A percentile compares a stretch with the other conserved stretches of the same genome.
phyloP scores from a whole-genome alignment of 805 yeast genomes.

The Wickerhamomyces rabaulensis region DNA sequence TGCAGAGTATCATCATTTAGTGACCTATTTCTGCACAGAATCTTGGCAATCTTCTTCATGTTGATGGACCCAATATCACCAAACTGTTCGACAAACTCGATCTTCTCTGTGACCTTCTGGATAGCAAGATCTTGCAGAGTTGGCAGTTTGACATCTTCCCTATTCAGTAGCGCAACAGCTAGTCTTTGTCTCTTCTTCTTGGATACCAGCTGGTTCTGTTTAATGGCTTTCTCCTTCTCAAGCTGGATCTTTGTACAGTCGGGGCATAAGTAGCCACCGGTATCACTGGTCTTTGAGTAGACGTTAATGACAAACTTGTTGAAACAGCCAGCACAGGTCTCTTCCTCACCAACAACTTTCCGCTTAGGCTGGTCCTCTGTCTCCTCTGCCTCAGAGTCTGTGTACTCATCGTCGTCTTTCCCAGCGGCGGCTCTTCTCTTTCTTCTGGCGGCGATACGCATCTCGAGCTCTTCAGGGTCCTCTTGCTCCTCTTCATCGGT shows the following conservation, averaged over 20 bases:
- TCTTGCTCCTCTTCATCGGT: slow-evolving; percentile 24
- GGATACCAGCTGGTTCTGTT: slow-evolving; percentile 53
- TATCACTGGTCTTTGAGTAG: slow-evolving; percentile 47
- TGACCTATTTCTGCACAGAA: slow-evolving; percentile 78
- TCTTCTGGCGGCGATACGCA: slow-evolving; percentile 36
- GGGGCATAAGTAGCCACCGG: slow-evolving; percentile 63
- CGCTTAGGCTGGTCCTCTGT: slow-evolving; percentile 26
- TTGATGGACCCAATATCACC: slow-evolving; percentile 83
- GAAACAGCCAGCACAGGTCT: slow-evolving; percentile 60
- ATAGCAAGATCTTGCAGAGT: slow-evolving; percentile 82
- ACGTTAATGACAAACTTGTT: slow-evolving; percentile 55
- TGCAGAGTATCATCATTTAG: slow-evolving; percentile 66
- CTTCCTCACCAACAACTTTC: slow-evolving; percentile 44
- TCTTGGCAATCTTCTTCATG: slow-evolving; percentile 64
- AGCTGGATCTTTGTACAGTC: slow-evolving; percentile 44
- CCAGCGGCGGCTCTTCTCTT: slow-evolving; percentile 35
- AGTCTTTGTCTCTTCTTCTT: slow-evolving; percentile 70
- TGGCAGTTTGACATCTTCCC: slow-evolving; percentile 56
- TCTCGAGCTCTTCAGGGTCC: slow-evolving; percentile 27
- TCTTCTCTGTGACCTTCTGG: slow-evolving; percentile 54
- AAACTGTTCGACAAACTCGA: slow-evolving; percentile 69
- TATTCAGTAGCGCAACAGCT: slow-evolving; percentile 81
- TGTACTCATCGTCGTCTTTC: slow-evolving; percentile 31
- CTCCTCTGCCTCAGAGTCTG: slow-evolving; percentile 29
- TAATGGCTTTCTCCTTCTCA: slow-evolving; percentile 38